These are phyloP conservation scores for Thielaviopsis euricoi DNA, from an alignment of 2,329 filamentous ascomycete species.

Conservation along the genomic window DNA sequence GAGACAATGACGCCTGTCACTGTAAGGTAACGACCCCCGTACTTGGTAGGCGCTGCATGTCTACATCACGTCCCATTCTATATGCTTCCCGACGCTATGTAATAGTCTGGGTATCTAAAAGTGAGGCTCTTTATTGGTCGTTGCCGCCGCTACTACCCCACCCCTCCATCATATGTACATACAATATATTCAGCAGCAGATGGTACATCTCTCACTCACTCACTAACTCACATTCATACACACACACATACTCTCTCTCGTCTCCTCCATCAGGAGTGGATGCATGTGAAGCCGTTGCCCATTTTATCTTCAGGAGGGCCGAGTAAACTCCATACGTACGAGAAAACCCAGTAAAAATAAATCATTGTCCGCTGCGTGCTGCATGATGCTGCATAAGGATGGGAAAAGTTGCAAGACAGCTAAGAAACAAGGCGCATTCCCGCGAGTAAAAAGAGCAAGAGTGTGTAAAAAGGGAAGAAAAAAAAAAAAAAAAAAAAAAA, in stretches of 20 bases:
- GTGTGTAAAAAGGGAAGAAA: not conserved
- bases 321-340: not conserved
- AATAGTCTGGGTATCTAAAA: too few species aligned
- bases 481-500: too few species aligned
- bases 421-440: not conserved
- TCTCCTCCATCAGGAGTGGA: not conserved
- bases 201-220: too few species aligned
- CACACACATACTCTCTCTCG: too few species aligned
- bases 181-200: not conserved
- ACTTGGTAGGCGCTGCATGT: too few species aligned
- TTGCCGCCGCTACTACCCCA: too few species aligned
- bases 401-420: not conserved
- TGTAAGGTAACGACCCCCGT: too few species aligned
- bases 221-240: too few species aligned
- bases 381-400: not conserved
- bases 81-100: too few species aligned
- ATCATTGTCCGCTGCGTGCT: not conserved
- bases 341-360: not conserved
- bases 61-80: too few species aligned
- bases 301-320: not conserved
- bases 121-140: too few species aligned
- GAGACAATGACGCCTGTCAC: too few species aligned
- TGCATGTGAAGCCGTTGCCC: not conserved
- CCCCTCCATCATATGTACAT: not conserved
- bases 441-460: not conserved